phyloP scores from a whole-genome alignment of 768 basidiomycete species.

The Tylopilus plumbeoviolaceoides region DNA sequence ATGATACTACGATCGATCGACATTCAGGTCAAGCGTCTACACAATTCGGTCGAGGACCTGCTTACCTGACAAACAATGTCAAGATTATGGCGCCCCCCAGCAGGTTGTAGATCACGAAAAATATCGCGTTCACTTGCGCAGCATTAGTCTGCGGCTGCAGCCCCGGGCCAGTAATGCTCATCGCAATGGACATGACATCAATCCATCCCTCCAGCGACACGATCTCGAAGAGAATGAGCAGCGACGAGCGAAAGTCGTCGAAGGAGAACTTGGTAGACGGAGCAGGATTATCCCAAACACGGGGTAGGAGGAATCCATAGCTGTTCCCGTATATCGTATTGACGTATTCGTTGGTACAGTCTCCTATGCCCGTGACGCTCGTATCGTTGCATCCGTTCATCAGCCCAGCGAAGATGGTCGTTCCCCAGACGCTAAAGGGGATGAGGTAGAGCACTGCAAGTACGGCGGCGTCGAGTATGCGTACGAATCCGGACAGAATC shows the following conservation, averaged over 20 bases:
- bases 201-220: constrained; percentile 96
- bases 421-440: constrained; percentile 90
- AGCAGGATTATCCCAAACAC: constrained; percentile 86
- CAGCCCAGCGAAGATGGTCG: constrained; percentile 85
- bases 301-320: constrained; percentile 72
- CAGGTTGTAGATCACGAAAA: constrained; percentile 88
- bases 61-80: constrained; percentile 85
- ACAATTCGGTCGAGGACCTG: constrained; percentile 12
- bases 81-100: constrained; percentile 87
- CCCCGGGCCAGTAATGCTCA: constrained; percentile 67
- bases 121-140: constrained; percentile 80
- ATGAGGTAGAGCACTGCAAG: constrained; percentile 91
- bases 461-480: constrained; percentile 86
- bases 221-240: constrained; percentile 94
- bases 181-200: constrained; percentile 83
- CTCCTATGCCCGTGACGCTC: constrained; percentile 43
- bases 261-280: constrained; percentile 85
- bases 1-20: constrained; percentile 64
- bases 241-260: constrained; percentile 76
- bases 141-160: constrained; percentile 69
- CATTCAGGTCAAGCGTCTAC: constrained; percentile 7
- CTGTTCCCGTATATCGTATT: constrained; percentile 56
- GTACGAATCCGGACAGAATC: constrained; percentile 78
- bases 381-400: constrained; percentile 84
- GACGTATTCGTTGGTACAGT: constrained; percentile 74